A percentile compares a stretch with the other conserved stretches of the same genome.
phyloP scores from a whole-genome alignment of 768 basidiomycete genomes.

The Obba rivulosa region DNA sequence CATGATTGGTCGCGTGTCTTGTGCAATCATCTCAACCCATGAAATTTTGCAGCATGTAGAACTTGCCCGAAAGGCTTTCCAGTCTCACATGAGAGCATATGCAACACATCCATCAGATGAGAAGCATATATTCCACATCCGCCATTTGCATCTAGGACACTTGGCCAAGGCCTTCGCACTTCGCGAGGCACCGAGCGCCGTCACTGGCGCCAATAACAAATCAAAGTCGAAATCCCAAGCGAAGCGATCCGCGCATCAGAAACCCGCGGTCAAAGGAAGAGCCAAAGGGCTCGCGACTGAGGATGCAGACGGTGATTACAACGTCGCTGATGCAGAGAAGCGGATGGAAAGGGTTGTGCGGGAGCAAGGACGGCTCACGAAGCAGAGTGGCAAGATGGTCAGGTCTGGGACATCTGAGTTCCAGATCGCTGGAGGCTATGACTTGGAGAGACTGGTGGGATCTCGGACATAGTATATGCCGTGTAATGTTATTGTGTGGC shows the following conservation, averaged over 20 bases:
- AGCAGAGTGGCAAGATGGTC: conserved; percentile 72
- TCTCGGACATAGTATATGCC: conserved; percentile 10
- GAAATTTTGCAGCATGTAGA: conserved; percentile 54
- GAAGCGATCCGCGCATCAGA: conserved; percentile 2
- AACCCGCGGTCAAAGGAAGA: conserved; percentile 6
- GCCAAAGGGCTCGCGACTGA: conserved; percentile 11
- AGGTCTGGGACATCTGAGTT: conserved; percentile 67
- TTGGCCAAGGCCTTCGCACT: conserved; percentile 88
- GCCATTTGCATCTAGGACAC: conserved; percentile 91
- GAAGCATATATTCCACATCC: conserved; percentile 95
- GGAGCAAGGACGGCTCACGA: conserved; percentile 73
- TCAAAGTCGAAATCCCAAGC: conserved; percentile 9
- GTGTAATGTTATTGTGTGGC: background rate
- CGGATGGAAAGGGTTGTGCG: conserved; percentile 87
- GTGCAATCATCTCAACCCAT: conserved; percentile 3
- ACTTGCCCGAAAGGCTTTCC: conserved; percentile 79
- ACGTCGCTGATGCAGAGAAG: conserved; percentile 53
- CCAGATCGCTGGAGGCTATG: conserved; percentile 63
- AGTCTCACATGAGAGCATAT: conserved; percentile 93
- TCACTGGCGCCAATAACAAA: conserved; percentile 21
- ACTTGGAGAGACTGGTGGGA: conserved; percentile 53
- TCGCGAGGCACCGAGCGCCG: conserved; percentile 67
- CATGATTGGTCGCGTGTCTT: background rate
- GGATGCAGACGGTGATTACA: conserved; percentile 23
- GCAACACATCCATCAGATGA: conserved; percentile 94